Conservation (phyloP, 2,329 filamentous ascomycete species). For the Paraphoma sp. region DNA sequence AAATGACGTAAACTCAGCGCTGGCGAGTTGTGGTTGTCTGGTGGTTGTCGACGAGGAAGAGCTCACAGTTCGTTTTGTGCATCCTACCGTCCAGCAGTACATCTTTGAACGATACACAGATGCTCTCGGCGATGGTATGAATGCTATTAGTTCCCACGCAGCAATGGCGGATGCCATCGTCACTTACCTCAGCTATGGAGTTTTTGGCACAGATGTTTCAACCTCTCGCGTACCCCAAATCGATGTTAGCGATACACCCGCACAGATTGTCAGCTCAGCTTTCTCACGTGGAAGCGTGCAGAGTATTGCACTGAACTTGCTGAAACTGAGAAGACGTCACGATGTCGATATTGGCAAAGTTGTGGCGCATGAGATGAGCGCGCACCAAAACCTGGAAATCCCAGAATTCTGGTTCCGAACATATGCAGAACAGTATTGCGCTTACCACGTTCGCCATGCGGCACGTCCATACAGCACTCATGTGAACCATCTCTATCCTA, state of each 20-base stretch:
- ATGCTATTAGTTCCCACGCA: conserved; percentile 6
- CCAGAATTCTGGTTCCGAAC: not conserved
- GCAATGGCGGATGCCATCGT: conserved; percentile 20
- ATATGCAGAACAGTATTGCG: not conserved
- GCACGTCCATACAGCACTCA: too few relatives aligned
- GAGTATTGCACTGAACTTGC: not conserved
- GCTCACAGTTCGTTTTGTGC: conserved; percentile 21
- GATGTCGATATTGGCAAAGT: not conserved
- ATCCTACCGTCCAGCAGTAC: conserved; percentile 25
- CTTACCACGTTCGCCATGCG: too few relatives aligned
- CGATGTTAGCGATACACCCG: not conserved
- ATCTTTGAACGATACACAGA: conserved; percentile 7
- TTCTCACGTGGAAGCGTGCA: not conserved
- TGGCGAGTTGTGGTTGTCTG: conserved; percentile 27
- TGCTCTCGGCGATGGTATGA: not conserved
- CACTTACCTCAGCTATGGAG: conserved; percentile 27
- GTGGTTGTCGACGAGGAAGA: conserved; percentile 29
- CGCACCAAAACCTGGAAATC: not conserved
- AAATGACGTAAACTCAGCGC: conserved; percentile 16
- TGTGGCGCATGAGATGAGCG: not conserved
- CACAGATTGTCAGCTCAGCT: not conserved
- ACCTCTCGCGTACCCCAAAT: not conserved
- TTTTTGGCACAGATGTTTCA: conserved; percentile 19
- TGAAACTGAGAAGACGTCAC: not conserved
- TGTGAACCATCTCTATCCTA: too few relatives aligned